These are phyloP conservation scores for Starmerella bombi DNA, from an alignment of 805 yeast species.

Conservation along the genomic window DNA sequence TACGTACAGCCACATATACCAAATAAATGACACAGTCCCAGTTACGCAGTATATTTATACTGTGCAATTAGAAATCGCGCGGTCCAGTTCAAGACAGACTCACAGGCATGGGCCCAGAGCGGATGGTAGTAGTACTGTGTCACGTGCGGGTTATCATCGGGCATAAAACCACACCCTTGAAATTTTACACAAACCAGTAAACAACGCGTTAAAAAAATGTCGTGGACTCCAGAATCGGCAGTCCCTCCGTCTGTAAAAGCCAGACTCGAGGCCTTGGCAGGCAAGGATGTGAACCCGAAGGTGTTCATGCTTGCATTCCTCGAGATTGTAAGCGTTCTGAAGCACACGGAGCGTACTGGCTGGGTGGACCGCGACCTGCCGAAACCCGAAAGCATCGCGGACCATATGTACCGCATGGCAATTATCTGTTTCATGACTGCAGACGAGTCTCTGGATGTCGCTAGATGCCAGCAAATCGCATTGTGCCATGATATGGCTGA, in stretches of 20 bases:
- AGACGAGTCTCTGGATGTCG: slow-evolving; percentile 40
- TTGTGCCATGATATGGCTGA: slow-evolving; percentile 92
- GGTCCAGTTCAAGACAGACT: no score
- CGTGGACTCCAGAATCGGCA: slow-evolving; percentile 44
- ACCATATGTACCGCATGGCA: slow-evolving; percentile 93
- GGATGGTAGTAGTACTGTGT: no score
- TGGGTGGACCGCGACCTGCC: slow-evolving; percentile 65
- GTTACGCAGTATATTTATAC: no score
- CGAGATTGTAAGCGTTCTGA: slow-evolving; percentile 58
- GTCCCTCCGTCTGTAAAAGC: slow-evolving; percentile 36
- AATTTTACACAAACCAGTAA: background rate
- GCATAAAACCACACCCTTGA: background rate
- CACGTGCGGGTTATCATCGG: background rate
- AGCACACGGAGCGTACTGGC: slow-evolving; percentile 78
- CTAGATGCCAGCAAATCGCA: slow-evolving; percentile 71
- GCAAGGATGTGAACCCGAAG: slow-evolving; percentile 14
- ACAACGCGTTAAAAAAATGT: background rate
- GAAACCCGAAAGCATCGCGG: slow-evolving; percentile 63
- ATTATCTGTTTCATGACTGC: slow-evolving; percentile 58
- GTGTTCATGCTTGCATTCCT: slow-evolving; percentile 35
- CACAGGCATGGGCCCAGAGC: no score
- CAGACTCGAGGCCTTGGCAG: slow-evolving; percentile 25
- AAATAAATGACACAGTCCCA: no score
- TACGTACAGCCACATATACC: no score
- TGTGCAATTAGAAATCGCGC: no score